These are phyloP conservation scores for Urochloa ruziziensis DNA, from an alignment of 176 grass and related monocot species.

Conservation along the genomic window DNA sequence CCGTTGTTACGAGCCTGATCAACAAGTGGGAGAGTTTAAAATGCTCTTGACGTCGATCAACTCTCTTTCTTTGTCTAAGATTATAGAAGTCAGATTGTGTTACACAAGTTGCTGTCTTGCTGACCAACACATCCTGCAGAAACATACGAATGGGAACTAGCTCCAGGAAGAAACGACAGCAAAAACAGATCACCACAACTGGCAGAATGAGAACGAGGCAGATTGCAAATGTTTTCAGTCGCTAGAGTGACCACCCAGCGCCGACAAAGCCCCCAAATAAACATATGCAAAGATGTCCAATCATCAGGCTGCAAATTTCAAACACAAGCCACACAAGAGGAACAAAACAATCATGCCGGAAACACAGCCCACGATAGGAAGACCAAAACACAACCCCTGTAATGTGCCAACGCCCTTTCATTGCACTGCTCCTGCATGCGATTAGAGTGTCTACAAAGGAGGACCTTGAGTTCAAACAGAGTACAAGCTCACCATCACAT, in stretches of 20 bases:
- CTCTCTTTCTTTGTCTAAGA: neutral
- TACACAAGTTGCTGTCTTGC: neutral
- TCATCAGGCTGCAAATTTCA: neutral
- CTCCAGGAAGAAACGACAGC: neutral
- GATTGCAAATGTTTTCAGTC: neutral
- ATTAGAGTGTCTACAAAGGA: constrained; percentile 38
- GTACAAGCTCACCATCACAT: constrained; percentile 40
- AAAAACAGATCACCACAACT: neutral
- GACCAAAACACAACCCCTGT: neutral
- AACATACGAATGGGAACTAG: neutral
- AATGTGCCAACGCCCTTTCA: constrained; percentile 15
- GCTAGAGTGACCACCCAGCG: neutral
- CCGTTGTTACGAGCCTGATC: neutral
- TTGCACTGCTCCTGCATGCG: constrained; percentile 32
- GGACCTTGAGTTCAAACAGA: constrained; percentile 40
- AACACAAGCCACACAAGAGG: neutral
- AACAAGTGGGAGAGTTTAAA: neutral
- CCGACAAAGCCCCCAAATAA: neutral
- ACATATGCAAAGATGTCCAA: neutral
- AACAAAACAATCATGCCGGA: neutral
- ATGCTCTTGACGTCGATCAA: neutral
- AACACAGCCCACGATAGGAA: neutral
- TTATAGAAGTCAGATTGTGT: neutral
- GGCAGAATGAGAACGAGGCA: neutral
- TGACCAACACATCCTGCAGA: neutral